These are phyloP conservation scores for Pythium plurisporium DNA, from an alignment of 352 stramenopile genomes.

Conservation along the genomic window DNA sequence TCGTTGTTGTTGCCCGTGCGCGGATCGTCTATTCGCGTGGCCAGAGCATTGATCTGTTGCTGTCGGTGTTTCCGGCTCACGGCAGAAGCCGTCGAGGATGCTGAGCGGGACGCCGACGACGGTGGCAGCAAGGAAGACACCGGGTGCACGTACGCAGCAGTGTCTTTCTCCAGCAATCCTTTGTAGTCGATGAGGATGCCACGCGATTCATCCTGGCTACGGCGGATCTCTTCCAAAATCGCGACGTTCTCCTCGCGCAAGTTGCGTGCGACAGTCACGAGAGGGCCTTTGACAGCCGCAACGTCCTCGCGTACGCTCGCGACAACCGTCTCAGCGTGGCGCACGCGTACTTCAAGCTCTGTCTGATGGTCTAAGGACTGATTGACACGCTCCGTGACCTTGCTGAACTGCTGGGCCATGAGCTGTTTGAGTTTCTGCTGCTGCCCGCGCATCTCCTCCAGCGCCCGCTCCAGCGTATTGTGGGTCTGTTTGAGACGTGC, in stretches of 20 bases:
- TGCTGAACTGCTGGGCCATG: slow-evolving; percentile 27
- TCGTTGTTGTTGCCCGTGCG: slow-evolving; percentile 2
- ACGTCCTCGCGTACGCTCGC: slow-evolving; percentile 35
- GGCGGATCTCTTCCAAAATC: slow-evolving; percentile 60
- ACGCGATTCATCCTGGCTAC: slow-evolving; percentile 61
- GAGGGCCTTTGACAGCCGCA: slow-evolving; percentile 42
- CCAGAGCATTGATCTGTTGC: slow-evolving; percentile 30
- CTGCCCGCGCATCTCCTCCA: slow-evolving; percentile 20
- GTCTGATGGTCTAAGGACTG: slow-evolving; percentile 33
- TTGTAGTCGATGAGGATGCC: slow-evolving; percentile 71
- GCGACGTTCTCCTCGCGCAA: slow-evolving; percentile 64
- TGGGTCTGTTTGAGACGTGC: slow-evolving; percentile 26
- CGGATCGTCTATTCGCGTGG: background rate
- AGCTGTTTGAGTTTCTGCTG: slow-evolving; percentile 27
- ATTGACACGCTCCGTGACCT: slow-evolving; percentile 28
- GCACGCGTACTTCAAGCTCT: slow-evolving; percentile 32
- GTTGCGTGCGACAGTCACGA: slow-evolving; percentile 53
- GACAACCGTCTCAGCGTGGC: slow-evolving; percentile 24
- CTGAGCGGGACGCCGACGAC: slow-evolving; percentile 27
- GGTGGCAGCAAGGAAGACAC: background rate
- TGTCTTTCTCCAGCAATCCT: slow-evolving; percentile 42
- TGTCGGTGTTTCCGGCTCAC: slow-evolving; percentile 45
- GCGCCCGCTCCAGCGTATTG: slow-evolving; percentile 21
- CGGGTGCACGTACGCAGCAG: background rate
- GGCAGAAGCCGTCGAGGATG: slow-evolving; percentile 27